phyloP scores from a whole-genome alignment of 306 rosid genomes.

The Rosa lucieae region DNA sequence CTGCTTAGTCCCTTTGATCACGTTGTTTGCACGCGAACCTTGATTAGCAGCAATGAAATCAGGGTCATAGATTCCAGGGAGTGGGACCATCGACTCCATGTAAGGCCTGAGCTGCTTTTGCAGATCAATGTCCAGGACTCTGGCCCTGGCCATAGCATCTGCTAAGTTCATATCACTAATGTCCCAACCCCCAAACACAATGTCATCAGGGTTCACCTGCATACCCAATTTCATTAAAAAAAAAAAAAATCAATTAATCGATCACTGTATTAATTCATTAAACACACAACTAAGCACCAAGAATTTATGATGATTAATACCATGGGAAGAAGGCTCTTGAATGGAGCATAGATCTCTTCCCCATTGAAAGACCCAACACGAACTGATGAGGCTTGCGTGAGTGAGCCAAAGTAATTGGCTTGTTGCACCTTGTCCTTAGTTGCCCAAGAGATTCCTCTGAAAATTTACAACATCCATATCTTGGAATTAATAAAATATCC shows the following conservation, averaged over 20 bases:
- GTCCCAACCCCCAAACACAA: constrained; percentile 99
- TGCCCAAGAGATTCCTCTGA: constrained; percentile 98
- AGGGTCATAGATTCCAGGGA: constrained; percentile 87
- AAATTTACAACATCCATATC: constrained; percentile 21
- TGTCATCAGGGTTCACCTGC: constrained; percentile 93
- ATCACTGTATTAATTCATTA: not conserved
- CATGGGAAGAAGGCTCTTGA: constrained; percentile 95
- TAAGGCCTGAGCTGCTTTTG: constrained; percentile 96
- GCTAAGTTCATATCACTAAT: constrained; percentile 93
- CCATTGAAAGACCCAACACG: constrained; percentile 93
- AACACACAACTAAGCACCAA: not conserved
- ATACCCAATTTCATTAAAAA: not conserved
- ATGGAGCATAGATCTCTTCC: constrained; percentile 94
- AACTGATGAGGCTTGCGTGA: constrained; percentile 90
- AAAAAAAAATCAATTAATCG: not conserved
- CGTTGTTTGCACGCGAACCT: constrained; percentile 81
- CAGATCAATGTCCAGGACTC: constrained; percentile 90
- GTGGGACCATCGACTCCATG: constrained; percentile 98
- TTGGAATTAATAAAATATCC: not conserved
- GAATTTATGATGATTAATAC: constrained; percentile 31
- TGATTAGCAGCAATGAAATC: constrained; percentile 99
- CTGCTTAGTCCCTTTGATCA: constrained; percentile 84
- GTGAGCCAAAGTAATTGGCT: constrained; percentile 91
- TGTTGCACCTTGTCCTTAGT: constrained; percentile 94
- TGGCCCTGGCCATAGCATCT: constrained; percentile 93